Conservation (phyloP, 2,329 filamentous ascomycete species). For the Ophiobolus disseminans region DNA sequence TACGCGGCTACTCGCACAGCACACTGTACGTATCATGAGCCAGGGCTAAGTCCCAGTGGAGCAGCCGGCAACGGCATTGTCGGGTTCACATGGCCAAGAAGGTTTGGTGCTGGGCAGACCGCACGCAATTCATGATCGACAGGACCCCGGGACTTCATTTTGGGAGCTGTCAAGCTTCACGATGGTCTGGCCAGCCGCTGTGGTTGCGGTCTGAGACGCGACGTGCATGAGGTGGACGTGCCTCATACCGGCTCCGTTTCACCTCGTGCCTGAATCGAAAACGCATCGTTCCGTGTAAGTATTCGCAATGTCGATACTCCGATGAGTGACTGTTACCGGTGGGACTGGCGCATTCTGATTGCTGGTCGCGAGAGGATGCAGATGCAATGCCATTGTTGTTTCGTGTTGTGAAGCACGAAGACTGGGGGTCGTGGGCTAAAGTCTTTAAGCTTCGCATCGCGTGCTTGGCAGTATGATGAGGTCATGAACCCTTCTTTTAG, state of each 20-base stretch:
- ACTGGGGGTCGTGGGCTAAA: slow-evolving; percentile 19
- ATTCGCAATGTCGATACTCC: slow-evolving; percentile 9
- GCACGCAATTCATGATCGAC: slow-evolving; percentile 26
- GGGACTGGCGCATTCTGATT: neutral
- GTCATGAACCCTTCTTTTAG: slow-evolving; percentile 17
- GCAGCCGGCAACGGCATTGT: slow-evolving; percentile 33
- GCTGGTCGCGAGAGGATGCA: neutral
- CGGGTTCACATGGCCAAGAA: slow-evolving; percentile 28
- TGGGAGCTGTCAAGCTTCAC: slow-evolving; percentile 40
- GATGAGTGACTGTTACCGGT: slow-evolving; percentile 5
- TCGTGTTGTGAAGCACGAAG: slow-evolving; percentile 5
- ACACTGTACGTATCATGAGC: slow-evolving; percentile 32
- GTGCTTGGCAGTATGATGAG: slow-evolving; percentile 20
- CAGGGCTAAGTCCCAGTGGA: slow-evolving; percentile 15
- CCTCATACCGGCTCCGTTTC: slow-evolving; percentile 42
- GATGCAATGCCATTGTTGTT: slow-evolving; percentile 4
- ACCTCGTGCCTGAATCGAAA: slow-evolving; percentile 11
- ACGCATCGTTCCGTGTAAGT: slow-evolving; percentile 10
- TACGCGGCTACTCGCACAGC: slow-evolving; percentile 37
- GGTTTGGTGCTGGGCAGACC: slow-evolving; percentile 19
- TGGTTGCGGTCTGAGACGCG: slow-evolving; percentile 43
- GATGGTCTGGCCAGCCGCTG: slow-evolving; percentile 44
- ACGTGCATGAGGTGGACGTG: slow-evolving; percentile 32
- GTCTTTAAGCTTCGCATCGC: slow-evolving; percentile 17
- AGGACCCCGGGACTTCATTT: slow-evolving; percentile 22